A percentile compares a stretch with the other conserved stretches of the same genome.
Conservation (phyloP, 2,329 filamentous ascomycete species). For the Scedosporium boydii region DNA sequence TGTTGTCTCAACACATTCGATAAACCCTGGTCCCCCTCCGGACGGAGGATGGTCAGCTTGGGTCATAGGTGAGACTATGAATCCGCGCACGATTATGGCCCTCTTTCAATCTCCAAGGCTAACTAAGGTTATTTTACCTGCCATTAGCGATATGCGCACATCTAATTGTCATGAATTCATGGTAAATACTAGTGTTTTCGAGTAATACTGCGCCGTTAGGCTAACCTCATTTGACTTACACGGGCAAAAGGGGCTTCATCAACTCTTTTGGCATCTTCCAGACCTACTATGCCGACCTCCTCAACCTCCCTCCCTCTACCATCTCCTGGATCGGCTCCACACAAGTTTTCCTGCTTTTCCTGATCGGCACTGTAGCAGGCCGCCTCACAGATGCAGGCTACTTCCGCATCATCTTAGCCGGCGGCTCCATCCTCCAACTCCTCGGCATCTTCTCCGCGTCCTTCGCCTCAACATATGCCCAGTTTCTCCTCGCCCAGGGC, state of each 20-base stretch:
- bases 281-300: constrained; percentile 35
- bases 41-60: constrained; percentile 40
- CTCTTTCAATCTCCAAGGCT: constrained; percentile 1
- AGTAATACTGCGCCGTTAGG: too few species aligned
- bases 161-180: constrained; percentile 40
- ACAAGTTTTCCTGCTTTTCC: constrained; percentile 45
- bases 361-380: constrained; percentile 43
- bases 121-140: background rate
- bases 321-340: constrained; percentile 47
- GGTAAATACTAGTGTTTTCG: constrained; percentile 16
- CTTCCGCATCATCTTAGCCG: constrained; percentile 31
- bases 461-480: constrained; percentile 38
- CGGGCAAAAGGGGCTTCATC: constrained; percentile 33
- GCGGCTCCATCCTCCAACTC: constrained; percentile 30
- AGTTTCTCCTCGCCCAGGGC: constrained; percentile 46
- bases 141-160: constrained; percentile 27
- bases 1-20: constrained; percentile 28
- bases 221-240: background rate
- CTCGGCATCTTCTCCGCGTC: constrained; percentile 38
- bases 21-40: constrained; percentile 36
- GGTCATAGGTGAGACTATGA: constrained; percentile 24
- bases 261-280: constrained; percentile 49
- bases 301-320: constrained; percentile 30
- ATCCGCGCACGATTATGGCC: background rate
- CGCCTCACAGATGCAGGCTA: constrained; percentile 44